phyloP scores from a whole-genome alignment of 441 rosid species.

The Francoa sonchifolia region DNA sequence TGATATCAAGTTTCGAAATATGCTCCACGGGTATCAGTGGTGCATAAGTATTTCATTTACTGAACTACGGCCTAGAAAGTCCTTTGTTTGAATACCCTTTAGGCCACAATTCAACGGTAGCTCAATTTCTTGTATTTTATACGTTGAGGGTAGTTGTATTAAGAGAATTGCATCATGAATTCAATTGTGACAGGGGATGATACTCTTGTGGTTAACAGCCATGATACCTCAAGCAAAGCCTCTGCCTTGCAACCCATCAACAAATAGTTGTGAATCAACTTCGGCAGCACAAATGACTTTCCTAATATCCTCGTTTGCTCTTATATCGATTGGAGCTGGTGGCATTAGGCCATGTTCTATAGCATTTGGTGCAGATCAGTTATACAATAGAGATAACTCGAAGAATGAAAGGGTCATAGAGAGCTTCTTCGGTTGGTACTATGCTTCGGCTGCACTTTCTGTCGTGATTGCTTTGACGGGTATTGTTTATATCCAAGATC shows the following conservation, averaged over 20 bases:
- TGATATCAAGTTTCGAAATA: no score
- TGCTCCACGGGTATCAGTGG: no score
- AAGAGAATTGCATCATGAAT: not conserved
- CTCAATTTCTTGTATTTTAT: no score
- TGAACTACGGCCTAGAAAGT: no score
- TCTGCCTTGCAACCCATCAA: slow-evolving; percentile 24
- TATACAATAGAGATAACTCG: slow-evolving; percentile 53
- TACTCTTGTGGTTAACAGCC: slow-evolving; percentile 63
- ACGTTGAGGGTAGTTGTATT: not conserved
- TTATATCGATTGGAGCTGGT: slow-evolving; percentile 78
- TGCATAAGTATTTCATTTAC: no score
- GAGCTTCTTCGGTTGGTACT: slow-evolving; percentile 85
- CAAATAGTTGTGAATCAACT: slow-evolving; percentile 33
- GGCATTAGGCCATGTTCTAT: slow-evolving; percentile 87
- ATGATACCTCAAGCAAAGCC: slow-evolving; percentile 56
- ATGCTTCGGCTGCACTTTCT: slow-evolving; percentile 56
- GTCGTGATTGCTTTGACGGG: slow-evolving; percentile 57
- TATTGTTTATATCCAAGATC: slow-evolving; percentile 76
- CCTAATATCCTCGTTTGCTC: slow-evolving; percentile 40
- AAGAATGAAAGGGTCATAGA: slow-evolving; percentile 56
- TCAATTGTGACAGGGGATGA: slow-evolving; percentile 42
- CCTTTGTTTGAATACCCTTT: no score
- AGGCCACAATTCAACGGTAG: no score
- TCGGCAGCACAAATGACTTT: slow-evolving; percentile 42
- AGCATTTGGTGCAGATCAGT: slow-evolving; percentile 88